These are phyloP conservation scores for Neckera pumila DNA, from an alignment of 225 moss, liverwort and hornwort genomes.

Conservation along the genomic window DNA sequence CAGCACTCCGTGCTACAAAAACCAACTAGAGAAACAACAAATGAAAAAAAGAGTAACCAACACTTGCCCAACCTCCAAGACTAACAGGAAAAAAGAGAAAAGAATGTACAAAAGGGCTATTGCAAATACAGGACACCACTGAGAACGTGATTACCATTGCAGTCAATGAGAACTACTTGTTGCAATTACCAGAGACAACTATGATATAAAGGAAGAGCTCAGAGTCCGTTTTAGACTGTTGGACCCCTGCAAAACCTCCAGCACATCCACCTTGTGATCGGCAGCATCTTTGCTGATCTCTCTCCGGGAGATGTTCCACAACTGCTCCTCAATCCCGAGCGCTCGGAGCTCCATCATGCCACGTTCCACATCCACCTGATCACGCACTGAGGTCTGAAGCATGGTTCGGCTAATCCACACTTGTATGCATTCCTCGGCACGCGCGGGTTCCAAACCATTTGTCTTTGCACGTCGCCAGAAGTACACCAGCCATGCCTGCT, in stretches of 20 bases:
- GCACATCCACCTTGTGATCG: conserved; percentile 50
- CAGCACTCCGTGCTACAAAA: not conserved
- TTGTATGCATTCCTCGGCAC: conserved; percentile 71
- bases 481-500: conserved; percentile 93
- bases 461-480: conserved; percentile 93
- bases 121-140: not conserved
- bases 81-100: not conserved
- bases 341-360: conserved; percentile 74
- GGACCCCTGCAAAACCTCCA: conserved; percentile 33
- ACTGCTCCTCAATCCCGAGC: conserved; percentile 83
- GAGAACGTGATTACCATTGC: not conserved
- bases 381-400: conserved; percentile 67
- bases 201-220: conserved; percentile 2
- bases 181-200: not conserved
- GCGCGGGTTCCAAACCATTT: conserved; percentile 57
- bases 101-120: not conserved
- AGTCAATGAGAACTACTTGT: not conserved
- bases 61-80: not conserved
- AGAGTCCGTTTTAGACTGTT: conserved; percentile 18
- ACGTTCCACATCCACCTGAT: conserved; percentile 74
- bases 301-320: conserved; percentile 91
- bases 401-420: conserved; percentile 82
- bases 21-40: not conserved
- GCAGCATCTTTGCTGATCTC: conserved; percentile 73
- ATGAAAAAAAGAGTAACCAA: not conserved